A percentile compares a stretch with the other conserved stretches of the same genome.
These are phyloP conservation scores for Purshia tridentata DNA, from an alignment of 306 rosid genomes.

Conservation along the genomic window DNA sequence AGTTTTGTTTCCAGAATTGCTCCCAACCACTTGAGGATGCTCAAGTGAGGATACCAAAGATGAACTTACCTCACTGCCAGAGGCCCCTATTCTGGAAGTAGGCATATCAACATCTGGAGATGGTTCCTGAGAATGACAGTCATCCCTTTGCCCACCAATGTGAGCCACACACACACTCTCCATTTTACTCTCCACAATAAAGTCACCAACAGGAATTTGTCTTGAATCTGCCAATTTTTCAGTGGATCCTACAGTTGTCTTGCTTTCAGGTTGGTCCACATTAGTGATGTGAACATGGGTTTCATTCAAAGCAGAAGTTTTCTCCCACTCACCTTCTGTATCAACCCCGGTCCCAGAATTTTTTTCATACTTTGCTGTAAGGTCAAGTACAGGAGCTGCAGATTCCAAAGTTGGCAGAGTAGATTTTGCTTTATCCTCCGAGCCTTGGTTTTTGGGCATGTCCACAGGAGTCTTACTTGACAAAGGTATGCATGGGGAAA, in stretches of 20 bases:
- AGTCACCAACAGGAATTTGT: slow-evolving; percentile 31
- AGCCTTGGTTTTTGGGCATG: slow-evolving; percentile 29
- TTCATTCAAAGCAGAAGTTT: slow-evolving; percentile 30
- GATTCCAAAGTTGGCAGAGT: slow-evolving; percentile 16
- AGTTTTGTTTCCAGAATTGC: slow-evolving; percentile 32
- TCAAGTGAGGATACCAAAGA: slow-evolving; percentile 32
- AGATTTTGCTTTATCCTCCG: slow-evolving; percentile 37
- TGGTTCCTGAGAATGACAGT: slow-evolving; percentile 30
- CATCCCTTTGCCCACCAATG: slow-evolving; percentile 31
- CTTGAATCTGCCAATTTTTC: slow-evolving; percentile 37
- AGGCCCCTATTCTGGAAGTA: slow-evolving; percentile 25
- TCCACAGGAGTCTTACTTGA: slow-evolving; percentile 40
- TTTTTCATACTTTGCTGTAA: slow-evolving; percentile 26
- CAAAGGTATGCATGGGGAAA: slow-evolving; percentile 28
- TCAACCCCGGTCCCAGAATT: slow-evolving; percentile 30
- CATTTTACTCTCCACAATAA: slow-evolving; percentile 20
- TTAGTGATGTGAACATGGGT: slow-evolving; percentile 15
- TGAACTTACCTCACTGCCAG: slow-evolving; percentile 26
- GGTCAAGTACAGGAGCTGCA: slow-evolving; percentile 28
- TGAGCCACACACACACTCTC: slow-evolving; percentile 30
- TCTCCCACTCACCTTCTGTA: slow-evolving; percentile 16
- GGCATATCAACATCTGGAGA: slow-evolving; percentile 28
- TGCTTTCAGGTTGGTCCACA: slow-evolving; percentile 30
- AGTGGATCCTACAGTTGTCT: slow-evolving; percentile 23
- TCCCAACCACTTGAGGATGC: slow-evolving; percentile 27